Evolutionary conservation across 345 rosid species (phyloP).

Genomic region (Melastoma malabathricum): DNA sequence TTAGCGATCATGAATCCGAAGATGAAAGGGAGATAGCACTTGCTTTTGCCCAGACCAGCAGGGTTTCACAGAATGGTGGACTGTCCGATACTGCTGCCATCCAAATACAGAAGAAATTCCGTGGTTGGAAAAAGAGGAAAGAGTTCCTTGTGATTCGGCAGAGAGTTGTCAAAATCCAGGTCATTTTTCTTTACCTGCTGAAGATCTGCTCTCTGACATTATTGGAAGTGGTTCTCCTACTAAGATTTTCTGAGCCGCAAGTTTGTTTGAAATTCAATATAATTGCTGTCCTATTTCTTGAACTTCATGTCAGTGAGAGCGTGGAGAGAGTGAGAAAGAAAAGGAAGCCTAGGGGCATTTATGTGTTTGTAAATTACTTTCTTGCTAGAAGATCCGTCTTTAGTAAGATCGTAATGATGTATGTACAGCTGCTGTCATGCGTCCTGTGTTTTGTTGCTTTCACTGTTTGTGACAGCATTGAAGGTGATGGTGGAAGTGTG

Average conservation of each 20-base stretch:
- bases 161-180: conserved; percentile 90
- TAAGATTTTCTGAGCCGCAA: background rate
- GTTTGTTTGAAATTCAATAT: too few relatives aligned
- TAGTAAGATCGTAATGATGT: too few relatives aligned
- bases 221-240: background rate
- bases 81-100: conserved; percentile 53
- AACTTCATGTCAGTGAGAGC: background rate
- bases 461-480: too few relatives aligned
- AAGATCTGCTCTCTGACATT: background rate
- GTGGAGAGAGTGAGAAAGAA: too few relatives aligned
- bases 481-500: too few relatives aligned
- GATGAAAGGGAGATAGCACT: conserved; percentile 45
- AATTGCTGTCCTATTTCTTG: background rate
- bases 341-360: too few relatives aligned
- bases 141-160: conserved; percentile 71
- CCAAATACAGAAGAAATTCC: conserved; percentile 79
- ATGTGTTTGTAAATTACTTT: too few relatives aligned
- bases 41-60: conserved; percentile 33
- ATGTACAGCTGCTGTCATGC: too few relatives aligned
- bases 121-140: conserved; percentile 81
- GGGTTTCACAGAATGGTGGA: conserved; percentile 27
- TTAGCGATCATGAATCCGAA: conserved; percentile 23
- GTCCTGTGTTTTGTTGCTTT: too few relatives aligned
- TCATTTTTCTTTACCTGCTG: conserved; percentile 7
- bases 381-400: too few relatives aligned